Evolutionary conservation across 2,329 filamentous ascomycete genomes (phyloP), one percentile per base, ranked within the genome.

Genomic region (Xylaria digitata): DNA sequence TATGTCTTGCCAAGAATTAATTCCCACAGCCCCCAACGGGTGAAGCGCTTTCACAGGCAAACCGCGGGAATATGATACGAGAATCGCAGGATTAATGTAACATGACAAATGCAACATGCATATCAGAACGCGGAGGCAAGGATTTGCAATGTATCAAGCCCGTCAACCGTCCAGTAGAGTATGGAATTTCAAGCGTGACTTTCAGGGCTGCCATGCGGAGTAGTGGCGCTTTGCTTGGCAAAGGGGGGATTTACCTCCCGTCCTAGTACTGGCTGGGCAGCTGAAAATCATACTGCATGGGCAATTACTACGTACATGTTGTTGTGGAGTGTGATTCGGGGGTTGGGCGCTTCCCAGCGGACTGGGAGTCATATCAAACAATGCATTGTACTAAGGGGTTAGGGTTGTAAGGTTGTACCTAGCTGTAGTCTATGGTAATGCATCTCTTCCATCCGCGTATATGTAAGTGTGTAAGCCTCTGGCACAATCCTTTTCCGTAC

Each of bases 81-180:
- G 58, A 53, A 65, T 63, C 56, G 61, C 61, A 69, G 57, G 61
- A 65, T 53, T 69, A 60, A 63, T 65, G 61, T 67, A 67, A 67
- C 67, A 69, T 69, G 67, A 69, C 67, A 69, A 69, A 69, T 69
- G 67, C 53, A 42, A 60, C 67, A 67, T 67, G 67, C 67, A 69
- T 69, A 65, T 61, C 45, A 54, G 46, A 67, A 48, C 67, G 64
- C 61, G 66, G 56, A 59, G 48, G 54, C 64, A 49, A 50, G 67
- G 67, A 34, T 62, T 46, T 23, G 23, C 53, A 52, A 53, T 58
- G 54, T 58, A 50, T 55, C 48, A 37, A 65, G 56, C 48, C 57
- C 53, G 53, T 48, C 32, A 13, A 65, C 30, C 11, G 61, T 37
- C 64, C 67, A 69, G 55, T 64, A 64, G 53, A 50, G 64, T 37